phyloP scores from a whole-genome alignment of 106 monocot species.

The Acorus gramineus region DNA sequence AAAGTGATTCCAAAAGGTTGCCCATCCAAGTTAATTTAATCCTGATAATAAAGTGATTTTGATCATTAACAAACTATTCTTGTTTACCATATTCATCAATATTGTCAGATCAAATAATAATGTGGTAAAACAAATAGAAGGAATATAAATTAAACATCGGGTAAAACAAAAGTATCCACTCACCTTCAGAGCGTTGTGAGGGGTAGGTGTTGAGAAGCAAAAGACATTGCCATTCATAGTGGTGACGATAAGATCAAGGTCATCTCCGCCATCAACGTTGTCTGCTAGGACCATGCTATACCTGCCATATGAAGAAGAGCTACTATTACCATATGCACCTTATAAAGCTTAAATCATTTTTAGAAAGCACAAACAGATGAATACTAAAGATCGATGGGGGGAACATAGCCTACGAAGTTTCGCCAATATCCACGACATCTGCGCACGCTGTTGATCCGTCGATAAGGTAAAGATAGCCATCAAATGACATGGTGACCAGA shows the following conservation, averaged over 20 bases:
- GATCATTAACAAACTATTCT: too few species aligned
- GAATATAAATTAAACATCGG: too few species aligned
- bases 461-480: constrained; percentile 94
- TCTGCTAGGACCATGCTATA: constrained; percentile 94
- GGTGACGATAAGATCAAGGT: constrained; percentile 93
- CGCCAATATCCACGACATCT: constrained; percentile 98
- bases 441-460: constrained; percentile 90
- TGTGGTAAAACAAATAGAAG: too few species aligned
- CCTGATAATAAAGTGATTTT: too few species aligned
- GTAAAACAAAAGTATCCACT: background rate
- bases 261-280: constrained; percentile 99
- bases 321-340: background rate
- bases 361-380: background rate
- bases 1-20: too few species aligned
- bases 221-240: constrained; percentile 99
- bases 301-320: constrained; percentile 30
- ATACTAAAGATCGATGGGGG: background rate
- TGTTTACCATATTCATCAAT: too few species aligned
- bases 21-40: too few species aligned
- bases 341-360: background rate
- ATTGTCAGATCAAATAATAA: too few species aligned
- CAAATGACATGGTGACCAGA: constrained; percentile 86
- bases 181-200: constrained; percentile 92
- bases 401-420: constrained; percentile 65
- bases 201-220: constrained; percentile 85